Evolutionary conservation across 176 grass and related monocot species (phyloP), one percentile per base, ranked within the genome.

Genomic region (Rhipidocladum racemiflorum): DNA sequence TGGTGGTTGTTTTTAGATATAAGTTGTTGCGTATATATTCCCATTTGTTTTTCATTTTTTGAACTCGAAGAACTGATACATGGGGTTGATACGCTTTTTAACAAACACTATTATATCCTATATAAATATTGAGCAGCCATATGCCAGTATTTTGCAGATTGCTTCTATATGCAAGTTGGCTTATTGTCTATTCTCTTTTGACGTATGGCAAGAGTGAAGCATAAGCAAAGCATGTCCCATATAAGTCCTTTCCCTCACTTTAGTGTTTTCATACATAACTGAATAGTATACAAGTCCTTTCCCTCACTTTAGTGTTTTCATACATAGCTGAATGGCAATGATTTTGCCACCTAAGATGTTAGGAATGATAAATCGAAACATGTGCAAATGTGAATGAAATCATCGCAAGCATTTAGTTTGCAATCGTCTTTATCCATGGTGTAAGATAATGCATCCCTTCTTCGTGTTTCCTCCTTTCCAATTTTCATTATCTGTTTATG

Each of bases 171-270:
- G 50, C 61, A 81, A 64, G 74, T 90, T 90, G 84, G 59, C 48
- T 83, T 83, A 50, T 53, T 78, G 20, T 66, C 42, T 75, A 29
- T 70, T 60, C 42, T 72, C 74, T 79, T 90, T 77, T 79, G 84
- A 74, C 79, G 44, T 67, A 46, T 49, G 67, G 74, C 60, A 86
- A n/a, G 84, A 86, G 79, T 86, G 74, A 83, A 79, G 79, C 68
- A 74, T 86, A 90, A 90, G 88, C 67, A 90, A 90, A 90, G 68
- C 67, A 17, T 83, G 65, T 18, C 35, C 79, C 60, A 77, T 71
- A 66, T 49, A 68, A 77, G 9, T 48, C 4, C 25, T 83, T 75
- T 76, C 36, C 5, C n/a, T 32, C 32, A 34, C 43, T 30, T 83
- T 74, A 67, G 23, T 38, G 36, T 76, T 85, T 79, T 77, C 78